phyloP scores from a whole-genome alignment of 2,329 filamentous ascomycete species.

The Epichloe gansuensis region DNA sequence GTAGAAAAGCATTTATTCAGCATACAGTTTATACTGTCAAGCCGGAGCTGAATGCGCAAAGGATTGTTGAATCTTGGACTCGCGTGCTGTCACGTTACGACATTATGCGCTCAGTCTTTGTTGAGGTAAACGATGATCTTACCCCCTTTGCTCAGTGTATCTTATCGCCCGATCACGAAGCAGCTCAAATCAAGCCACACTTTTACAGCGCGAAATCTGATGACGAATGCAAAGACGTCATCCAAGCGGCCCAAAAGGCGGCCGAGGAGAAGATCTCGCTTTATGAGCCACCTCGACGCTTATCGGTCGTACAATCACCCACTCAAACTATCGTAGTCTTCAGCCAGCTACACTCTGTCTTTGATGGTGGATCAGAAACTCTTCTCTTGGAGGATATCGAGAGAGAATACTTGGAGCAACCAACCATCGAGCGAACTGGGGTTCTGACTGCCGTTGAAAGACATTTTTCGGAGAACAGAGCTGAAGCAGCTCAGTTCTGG shows the following conservation, averaged over 20 bases:
- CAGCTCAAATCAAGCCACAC: neutral
- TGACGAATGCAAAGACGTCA: constrained; percentile 6
- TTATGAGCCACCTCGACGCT: neutral
- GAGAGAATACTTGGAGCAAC: constrained; percentile 8
- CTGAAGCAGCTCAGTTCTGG: constrained; percentile 8
- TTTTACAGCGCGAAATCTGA: neutral
- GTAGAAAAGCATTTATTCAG: neutral
- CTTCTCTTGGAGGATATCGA: constrained; percentile 20
- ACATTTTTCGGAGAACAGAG: constrained; percentile 6
- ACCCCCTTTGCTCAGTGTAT: constrained; percentile 23
- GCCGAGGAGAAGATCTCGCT: constrained; percentile 2
- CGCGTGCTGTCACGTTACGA: neutral
- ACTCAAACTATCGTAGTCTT: constrained; percentile 13
- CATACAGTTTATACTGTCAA: neutral
- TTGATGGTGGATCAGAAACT: constrained; percentile 22
- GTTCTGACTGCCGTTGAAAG: constrained; percentile 9
- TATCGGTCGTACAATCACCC: neutral
- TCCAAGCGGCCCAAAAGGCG: constrained; percentile 7
- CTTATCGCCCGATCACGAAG: constrained; percentile 8
- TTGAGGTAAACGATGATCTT: constrained; percentile 15
- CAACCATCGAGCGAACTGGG: constrained; percentile 5
- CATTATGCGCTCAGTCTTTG: neutral
- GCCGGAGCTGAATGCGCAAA: neutral
- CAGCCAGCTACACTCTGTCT: constrained; percentile 24
- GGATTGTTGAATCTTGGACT: neutral